Evolutionary conservation across 2,329 filamentous ascomycete species (phyloP), one percentile per base, ranked within the genome.

Genomic region (Eutypa lata): DNA sequence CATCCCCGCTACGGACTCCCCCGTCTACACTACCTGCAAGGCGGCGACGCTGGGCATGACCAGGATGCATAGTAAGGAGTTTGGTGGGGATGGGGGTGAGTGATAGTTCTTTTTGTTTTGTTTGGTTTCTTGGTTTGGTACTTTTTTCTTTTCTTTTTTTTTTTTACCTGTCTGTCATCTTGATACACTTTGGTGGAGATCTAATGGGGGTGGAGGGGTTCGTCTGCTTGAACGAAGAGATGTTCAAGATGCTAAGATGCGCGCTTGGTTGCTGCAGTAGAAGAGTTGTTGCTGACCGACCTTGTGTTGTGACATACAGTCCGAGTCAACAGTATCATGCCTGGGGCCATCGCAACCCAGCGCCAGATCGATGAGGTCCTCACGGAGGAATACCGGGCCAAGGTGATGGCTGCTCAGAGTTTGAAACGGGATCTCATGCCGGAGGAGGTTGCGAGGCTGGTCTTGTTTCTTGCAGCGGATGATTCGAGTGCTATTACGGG

Each of bases 291-390:
- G n/a, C 10, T 31, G 26, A 31, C 38, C 5, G 18, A 11, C 18
- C 16, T 5, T 22, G 8, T 4, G 3, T 42, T 42, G 3, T 42
- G n/a, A n/a, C 22, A 5, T 26, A 26, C 42, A 45, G 42, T 75
- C 18, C 56, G 76, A 0, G 71, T 79, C 6, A 80, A 80, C 49
- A 77, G 73, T 52, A 72, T 80, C 28, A 75, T 79, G 73, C 77
- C 77, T 0, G 76, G 76, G 0, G 67, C 74, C 2, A 74, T 79
- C 31, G 74, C 73, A 1, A 79, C 76, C 7, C 63, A 73, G 66
- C 63, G 74, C 3, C 74, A 77, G 69, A 69, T 68, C 33, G 61
- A 71, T 0, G 71, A 74, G 53, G 68, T 79, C 14, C 56, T 77
- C 33, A 79, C 75, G 26, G 65, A 68, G 0, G 74, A 76, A 60